These are phyloP conservation scores for Naganishia sp. DNA, from an alignment of 1,284 basidiomycete genomes.

Conservation along the genomic window DNA sequence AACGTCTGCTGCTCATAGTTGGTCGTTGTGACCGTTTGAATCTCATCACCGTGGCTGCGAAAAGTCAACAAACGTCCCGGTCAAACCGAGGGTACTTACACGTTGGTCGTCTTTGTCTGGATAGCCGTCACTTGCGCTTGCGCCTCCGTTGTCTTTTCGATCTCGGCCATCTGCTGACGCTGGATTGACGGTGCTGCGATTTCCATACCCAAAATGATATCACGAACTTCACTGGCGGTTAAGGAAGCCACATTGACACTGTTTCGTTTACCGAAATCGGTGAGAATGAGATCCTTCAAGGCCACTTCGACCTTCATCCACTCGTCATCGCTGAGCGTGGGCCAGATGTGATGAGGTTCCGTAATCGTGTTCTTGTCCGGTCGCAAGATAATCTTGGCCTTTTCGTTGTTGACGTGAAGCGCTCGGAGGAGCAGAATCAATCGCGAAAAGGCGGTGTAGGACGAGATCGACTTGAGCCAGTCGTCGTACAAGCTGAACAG, in stretches of 20 bases:
- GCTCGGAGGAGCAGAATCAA: constrained; percentile 93
- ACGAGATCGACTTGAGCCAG: constrained; percentile 98
- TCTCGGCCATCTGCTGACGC: constrained; percentile 98
- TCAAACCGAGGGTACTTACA: constrained; percentile 53
- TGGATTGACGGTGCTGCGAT: constrained; percentile 70
- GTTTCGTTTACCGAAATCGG: constrained; percentile 98
- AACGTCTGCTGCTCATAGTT: constrained; percentile 98
- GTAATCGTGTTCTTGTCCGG: constrained; percentile 94
- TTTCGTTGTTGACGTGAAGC: constrained; percentile 98
- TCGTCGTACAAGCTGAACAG: constrained; percentile 98
- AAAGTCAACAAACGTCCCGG: neutral
- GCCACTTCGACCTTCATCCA: constrained; percentile 99
- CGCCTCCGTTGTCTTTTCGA: constrained; percentile 94
- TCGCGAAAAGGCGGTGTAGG: constrained; percentile 98
- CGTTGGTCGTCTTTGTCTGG: constrained; percentile 96
- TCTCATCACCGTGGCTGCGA: constrained; percentile 72
- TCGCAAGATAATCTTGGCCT: constrained; percentile 92
- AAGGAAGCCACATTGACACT: constrained; percentile 97
- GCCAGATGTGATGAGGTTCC: constrained; percentile 98
- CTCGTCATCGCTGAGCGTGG: constrained; percentile 88
- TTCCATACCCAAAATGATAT: constrained; percentile 96
- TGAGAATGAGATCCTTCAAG: constrained; percentile 88
- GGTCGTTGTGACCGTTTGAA: constrained; percentile 94
- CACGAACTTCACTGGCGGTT: constrained; percentile 92
- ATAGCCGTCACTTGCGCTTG: constrained; percentile 94